Base-by-base conservation (phyloP, 2,329 filamentous ascomycete genomes). In the Xylariaceae sp. region DNA sequence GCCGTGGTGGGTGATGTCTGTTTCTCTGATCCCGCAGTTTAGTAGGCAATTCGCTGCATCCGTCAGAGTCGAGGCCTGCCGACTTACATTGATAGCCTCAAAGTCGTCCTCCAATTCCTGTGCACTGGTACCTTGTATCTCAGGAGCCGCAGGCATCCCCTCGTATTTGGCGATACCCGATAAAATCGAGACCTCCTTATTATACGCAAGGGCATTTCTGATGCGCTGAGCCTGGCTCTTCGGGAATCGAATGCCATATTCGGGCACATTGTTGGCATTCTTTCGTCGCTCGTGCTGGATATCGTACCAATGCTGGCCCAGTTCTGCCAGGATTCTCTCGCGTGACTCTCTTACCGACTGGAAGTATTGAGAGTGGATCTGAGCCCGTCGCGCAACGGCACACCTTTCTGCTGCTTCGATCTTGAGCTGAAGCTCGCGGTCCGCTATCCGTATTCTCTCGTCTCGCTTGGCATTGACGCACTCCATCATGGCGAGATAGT, bases 131-230 rank as follows among this genome's bases (percentile, higher is more conserved):
- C 89, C 83, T 59, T 80, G 80, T 75, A 99, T 88, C 39, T 89
- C 82, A 17, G 94, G 94, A n/a, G 92, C 94, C 37, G 93, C 92
- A 41, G 94, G 94, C 75, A 99, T 99, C 23, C 94, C 94, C 69
- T 96, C 87, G 72, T 97, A 92, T 75, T 97, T 97, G 41, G 93
- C 92, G 55, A 97, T 82, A 44, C 93, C 93, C 4, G 92, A 88
- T 59, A 99, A 78, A 34, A 97, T 85, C 0, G 92, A 96, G 3
- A 99, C 92, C 73, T 99, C 94, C 65, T 88, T 89, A 73, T 96
- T 97, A 77, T 97, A 97, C 51, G 92, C 89, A 53, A 92, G 83
- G 67, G 96, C 92, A 63, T 97, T 89, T 62, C 85, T 82, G 61
- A 96, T 83, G 69, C 93, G 90, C 68, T 92, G 88, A 34, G 87